Conservation (phyloP, 495 filamentous ascomycete genomes). For the Saxispiralis lemnorum region DNA sequence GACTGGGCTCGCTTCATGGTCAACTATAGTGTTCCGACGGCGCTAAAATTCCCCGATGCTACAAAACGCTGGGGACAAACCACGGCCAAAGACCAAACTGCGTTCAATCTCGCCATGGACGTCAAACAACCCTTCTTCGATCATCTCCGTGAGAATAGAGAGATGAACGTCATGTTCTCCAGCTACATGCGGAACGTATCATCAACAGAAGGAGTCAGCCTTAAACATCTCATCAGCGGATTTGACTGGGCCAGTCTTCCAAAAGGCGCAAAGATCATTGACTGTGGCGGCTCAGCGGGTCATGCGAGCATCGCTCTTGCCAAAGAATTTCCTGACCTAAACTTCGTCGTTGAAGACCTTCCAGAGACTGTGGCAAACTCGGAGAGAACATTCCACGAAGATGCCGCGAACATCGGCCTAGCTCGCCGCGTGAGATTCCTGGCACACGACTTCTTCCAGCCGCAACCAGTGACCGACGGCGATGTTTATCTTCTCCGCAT, state of each 20-base stretch:
- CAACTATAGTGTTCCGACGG: not conserved
- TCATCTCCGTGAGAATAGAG: not conserved
- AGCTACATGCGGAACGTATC: slow-evolving; percentile 3
- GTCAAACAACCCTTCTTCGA: slow-evolving; percentile 1
- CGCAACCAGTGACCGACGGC: slow-evolving; percentile 2
- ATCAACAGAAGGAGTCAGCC: not conserved
- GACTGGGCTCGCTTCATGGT: slow-evolving; percentile 2
- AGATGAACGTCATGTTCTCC: not conserved
- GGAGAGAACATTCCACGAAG: no score
- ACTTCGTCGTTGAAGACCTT: slow-evolving; percentile 8
- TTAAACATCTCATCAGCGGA: slow-evolving; percentile 2
- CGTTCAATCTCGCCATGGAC: slow-evolving; percentile 5
- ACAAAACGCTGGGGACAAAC: slow-evolving; percentile 2
- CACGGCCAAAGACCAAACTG: slow-evolving; percentile 1
- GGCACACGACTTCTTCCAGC: slow-evolving; percentile 6
- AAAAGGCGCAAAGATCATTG: slow-evolving; percentile 1
- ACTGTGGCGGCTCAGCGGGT: slow-evolving; percentile 5
- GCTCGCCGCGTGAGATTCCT: not conserved
- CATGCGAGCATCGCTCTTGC: slow-evolving; percentile 7
- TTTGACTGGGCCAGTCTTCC: slow-evolving; percentile 3
- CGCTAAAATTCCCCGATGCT: not conserved
- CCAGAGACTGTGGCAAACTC: slow-evolving; percentile 2
- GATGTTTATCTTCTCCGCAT: slow-evolving; percentile 2
- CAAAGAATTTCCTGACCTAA: not conserved
- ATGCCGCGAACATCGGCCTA: no score